Evolutionary conservation across 2,329 filamentous ascomycete species (phyloP), one percentile per base, ranked within the genome.

Genomic region (Aspergillus clavatus): DNA sequence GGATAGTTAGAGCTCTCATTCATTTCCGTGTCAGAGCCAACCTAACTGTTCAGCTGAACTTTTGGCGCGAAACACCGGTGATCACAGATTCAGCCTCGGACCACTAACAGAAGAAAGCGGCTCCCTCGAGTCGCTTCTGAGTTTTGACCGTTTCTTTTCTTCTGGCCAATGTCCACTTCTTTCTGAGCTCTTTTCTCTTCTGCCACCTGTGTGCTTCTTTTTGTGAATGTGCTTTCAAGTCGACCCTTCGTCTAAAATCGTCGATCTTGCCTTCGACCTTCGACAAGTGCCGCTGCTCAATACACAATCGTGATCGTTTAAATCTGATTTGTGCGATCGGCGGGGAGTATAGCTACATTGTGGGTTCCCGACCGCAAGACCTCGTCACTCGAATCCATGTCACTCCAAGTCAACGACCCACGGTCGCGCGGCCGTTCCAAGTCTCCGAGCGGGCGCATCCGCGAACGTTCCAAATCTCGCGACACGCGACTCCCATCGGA

Each of bases 381-480:
- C n/a, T n/a, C n/a, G 29, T 40, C 38, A 8, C 24, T 38, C 28
- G 16, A 26, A 48, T 42, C 49, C 52, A 65, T 65, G 61, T 65
- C 66, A 24, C 65, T 72, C 29, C 63, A 67, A 44, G 66, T 69
- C 41, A 53, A 63, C 45, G 67, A 69, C 53, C 60, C 67, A 57
- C 66, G 67, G 57, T 67, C 67, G 52, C 69, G 71, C 45, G 66
- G 65, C 50, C 65, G 72, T 43, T 73, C 71, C 50, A 72, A 68
- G 50, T 73, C 71, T 26, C 71, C 70, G 26, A 57, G 65, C 45
- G 67, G 69, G 22, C 62, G 64, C 24, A 62, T 54, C 50, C 60
- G 66, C 36, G 70, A 72, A 35, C 68, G 68, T 47, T 72, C 70
- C 37, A 63, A 63, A 42, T 72, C 70, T 55, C 70, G 70, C 60